phyloP scores from a whole-genome alignment of 2,329 filamentous ascomycete genomes.

The Aspergillus nomiae region DNA sequence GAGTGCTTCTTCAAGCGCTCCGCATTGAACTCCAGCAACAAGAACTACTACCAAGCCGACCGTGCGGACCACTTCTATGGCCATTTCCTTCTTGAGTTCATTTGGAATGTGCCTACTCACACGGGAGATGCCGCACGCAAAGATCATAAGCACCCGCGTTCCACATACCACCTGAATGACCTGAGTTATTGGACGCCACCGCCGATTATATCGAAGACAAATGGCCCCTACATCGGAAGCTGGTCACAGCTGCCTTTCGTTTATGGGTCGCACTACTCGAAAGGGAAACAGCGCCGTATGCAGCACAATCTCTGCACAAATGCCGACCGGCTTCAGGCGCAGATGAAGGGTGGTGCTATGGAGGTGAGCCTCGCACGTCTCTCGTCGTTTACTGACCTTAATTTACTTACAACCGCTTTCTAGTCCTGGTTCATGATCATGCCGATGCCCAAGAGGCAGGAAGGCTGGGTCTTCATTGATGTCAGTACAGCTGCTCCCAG shows the following conservation, averaged over 20 bases:
- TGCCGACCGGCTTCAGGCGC: neutral
- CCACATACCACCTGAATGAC: neutral
- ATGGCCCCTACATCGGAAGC: neutral
- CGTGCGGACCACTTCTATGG: conserved; percentile 9
- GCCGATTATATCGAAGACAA: neutral
- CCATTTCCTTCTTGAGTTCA: conserved; percentile 6
- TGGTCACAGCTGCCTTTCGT: conserved; percentile 1
- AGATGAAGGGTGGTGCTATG: neutral
- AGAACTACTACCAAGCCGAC: neutral
- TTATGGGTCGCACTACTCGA: neutral
- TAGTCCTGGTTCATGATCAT: conserved; percentile 8
- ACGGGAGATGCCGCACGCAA: neutral
- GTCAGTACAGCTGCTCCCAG: neutral
- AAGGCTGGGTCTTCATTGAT: conserved; percentile 7
- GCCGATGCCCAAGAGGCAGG: conserved; percentile 7
- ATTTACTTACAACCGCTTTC: neutral
- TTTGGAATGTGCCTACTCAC: conserved; percentile 3
- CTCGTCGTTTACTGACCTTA: accelerated
- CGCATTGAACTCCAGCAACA: neutral
- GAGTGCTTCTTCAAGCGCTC: conserved; percentile 12
- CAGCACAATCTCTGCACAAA: neutral
- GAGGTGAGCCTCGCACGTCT: neutral
- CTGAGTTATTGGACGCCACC: neutral
- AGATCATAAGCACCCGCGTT: neutral
- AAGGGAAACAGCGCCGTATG: neutral